phyloP scores from a whole-genome alignment of 2,329 filamentous ascomycete genomes.

The Paracoccidioides lutzii region DNA sequence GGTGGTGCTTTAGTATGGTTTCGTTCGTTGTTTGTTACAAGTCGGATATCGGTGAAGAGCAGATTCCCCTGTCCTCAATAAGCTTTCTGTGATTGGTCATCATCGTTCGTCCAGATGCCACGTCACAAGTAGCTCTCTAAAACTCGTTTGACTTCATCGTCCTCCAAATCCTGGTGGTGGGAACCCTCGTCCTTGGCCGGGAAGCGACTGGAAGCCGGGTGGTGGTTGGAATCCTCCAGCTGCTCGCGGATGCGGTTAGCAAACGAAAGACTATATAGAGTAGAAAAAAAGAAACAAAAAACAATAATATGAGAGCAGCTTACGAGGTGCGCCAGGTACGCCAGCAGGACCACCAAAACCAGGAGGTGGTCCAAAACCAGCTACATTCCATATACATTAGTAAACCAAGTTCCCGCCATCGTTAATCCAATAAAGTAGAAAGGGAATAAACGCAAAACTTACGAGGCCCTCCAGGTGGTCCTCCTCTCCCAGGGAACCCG shows the following conservation, averaged over 20 bases:
- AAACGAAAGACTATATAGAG: neutral
- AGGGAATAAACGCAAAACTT: conserved; percentile 26
- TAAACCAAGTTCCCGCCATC: neutral
- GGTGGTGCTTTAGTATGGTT: neutral
- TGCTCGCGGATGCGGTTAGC: conserved; percentile 35
- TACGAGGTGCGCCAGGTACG: conserved; percentile 30
- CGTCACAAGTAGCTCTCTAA: neutral
- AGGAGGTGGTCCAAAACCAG: conserved; percentile 36
- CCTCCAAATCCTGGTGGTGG: conserved; percentile 40
- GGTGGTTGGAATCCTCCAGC: conserved; percentile 45
- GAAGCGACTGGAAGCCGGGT: conserved; percentile 62
- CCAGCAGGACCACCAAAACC: conserved; percentile 32
- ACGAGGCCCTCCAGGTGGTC: conserved; percentile 38
- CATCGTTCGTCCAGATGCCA: neutral
- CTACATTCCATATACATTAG: conserved; percentile 19
- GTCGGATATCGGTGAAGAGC: too few relatives aligned
- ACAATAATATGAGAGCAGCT: conserved; percentile 16
- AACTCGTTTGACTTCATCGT: conserved; percentile 18
- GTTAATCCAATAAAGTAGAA: conserved; percentile 10
- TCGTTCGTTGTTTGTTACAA: too few relatives aligned
- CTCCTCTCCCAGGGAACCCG: conserved; percentile 41
- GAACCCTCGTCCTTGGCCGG: conserved; percentile 40
- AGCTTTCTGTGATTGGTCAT: neutral
- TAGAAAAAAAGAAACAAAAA: conserved; percentile 7
- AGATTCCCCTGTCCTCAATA: neutral